Evolutionary conservation across 176 grass and related monocot species (phyloP).

Genomic region (Zea luxurians): DNA sequence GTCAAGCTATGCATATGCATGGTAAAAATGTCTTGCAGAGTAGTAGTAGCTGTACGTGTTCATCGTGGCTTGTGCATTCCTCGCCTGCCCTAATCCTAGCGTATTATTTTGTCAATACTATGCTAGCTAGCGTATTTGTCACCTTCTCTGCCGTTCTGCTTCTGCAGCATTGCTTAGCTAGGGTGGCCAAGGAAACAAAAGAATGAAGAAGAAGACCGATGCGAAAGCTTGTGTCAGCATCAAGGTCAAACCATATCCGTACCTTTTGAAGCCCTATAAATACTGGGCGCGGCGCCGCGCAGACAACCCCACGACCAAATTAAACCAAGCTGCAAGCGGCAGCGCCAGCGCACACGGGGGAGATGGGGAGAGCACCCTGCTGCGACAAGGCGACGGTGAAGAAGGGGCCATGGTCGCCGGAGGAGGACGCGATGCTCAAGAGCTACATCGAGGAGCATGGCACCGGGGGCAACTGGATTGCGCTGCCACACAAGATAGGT

Average conservation of each 20-base stretch:
- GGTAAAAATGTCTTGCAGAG: constrained; percentile 9
- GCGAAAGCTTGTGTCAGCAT: constrained; percentile 47
- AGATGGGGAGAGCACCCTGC: constrained; percentile 86
- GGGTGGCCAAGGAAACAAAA: constrained; percentile 42
- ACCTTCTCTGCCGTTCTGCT: background rate
- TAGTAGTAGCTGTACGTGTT: constrained; percentile 14
- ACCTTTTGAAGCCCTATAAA: constrained; percentile 56
- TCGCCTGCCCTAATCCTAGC: background rate
- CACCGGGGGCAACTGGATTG: constrained; percentile 88
- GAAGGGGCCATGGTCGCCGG: constrained; percentile 88
- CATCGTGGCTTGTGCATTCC: constrained; percentile 6
- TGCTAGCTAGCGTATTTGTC: background rate
- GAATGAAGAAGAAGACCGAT: no score
- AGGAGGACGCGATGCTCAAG: constrained; percentile 88
- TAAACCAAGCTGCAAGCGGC: no score
- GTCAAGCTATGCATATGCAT: background rate
- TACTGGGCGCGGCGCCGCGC: constrained; percentile 24
- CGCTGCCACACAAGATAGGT: constrained; percentile 83
- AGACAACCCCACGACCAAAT: constrained; percentile 40
- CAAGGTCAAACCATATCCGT: constrained; percentile 61
- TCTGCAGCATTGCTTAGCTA: constrained; percentile 3
- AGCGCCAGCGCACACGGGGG: no score
- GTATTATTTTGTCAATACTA: no score
- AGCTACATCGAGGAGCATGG: constrained; percentile 84
- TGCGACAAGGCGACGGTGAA: constrained; percentile 90